Evolutionary conservation across 2,329 filamentous ascomycete genomes (phyloP), one percentile per base, ranked within the genome.

Genomic region (Waltergamsia citrina): DNA sequence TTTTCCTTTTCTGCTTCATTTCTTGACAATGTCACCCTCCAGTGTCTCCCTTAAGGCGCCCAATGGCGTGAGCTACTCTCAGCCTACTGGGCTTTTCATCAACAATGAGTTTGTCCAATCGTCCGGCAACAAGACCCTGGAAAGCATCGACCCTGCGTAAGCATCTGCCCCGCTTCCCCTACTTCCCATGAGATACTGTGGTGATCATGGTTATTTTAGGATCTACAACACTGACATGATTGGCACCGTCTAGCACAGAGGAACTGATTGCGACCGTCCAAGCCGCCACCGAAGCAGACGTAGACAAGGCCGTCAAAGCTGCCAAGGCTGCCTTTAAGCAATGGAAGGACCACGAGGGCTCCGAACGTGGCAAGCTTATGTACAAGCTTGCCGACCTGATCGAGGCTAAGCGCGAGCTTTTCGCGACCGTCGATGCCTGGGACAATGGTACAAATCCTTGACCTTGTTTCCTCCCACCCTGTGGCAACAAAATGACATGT

Each of bases 381-480:
- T 67, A 67, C 51, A 83, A 78, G 52, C 69, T 87, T 17, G 74
- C 78, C 12, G 71, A 80, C 35, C 60, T 87, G 26, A 63, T 85
- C 23, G 75, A 82, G 41, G 52, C 74, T 49, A 67, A 87, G 52
- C 68, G 64, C 27, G 62, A 63, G 37, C 33, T 48, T 1, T 41
- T 64, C 11, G 57, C 58, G 16, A 61, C 59, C 3, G 53, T 62
- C 16, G 82, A 88, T 56, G 82, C 83, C 0, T 86, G 81, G 81
- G 81, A 87, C 49, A 86, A 85, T 47, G 82, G 79, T 55, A 36
- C n/a, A n/a, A n/a, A n/a, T n/a, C n/a, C n/a, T n/a, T n/a, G 56
- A 36, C 78, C 81, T 2, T 85, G 81, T 54, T 56, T 59, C 3
- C 76, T 79, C 11, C 67, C 82, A 0, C 49, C 12, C 21, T 16